Evolutionary conservation across 139 green algal species (phyloP), one percentile per base, ranked within the genome.

Genomic region (Chlorella ohadii): DNA sequence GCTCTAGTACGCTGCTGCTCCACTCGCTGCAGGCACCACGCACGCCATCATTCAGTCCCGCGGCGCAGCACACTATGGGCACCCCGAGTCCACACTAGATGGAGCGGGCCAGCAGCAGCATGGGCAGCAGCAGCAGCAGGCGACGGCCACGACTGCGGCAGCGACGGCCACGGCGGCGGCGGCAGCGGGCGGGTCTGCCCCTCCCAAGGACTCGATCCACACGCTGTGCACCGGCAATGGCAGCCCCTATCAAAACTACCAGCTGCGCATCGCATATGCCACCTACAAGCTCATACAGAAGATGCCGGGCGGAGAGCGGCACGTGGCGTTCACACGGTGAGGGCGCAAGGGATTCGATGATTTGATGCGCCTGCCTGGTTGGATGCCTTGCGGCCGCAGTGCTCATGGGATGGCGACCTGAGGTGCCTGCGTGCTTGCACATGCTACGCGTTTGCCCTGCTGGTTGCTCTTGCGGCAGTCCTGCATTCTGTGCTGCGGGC

Each of bases 171-270:
- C 66, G 5, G 78, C 31, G 0, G n/a, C 41, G 31, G 66, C n/a
- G 38, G 41, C 7, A 51, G 61, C 33, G 38, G 65, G 44, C 23
- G 31, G 41, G 44, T 33, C 13, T 5, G 39, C 33, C 27, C 55
- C 51, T 7, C 15, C 31, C 3, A 57, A 41, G 9, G 56, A 36
- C 39, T 57, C 33, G 20, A 82, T 81, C 25, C 73, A 86, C 51
- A 92, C 90, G 0, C 81, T 98, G 12, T 81, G 91, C 31, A 98
- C 96, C 0, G 89, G 86, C 72, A 97, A 96, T 66, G 96, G 96
- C 31, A 90, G 65, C 25, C 92, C 93, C 0, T 98, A 98, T 74
- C 90, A 97, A n/a, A 98, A 87, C 75, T 90, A 85, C 39, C 81
- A 87, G 67, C 83, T 84, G 76, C 82, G 86, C 65, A 90, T 90